Conservation (phyloP, 495 filamentous ascomycete genomes). For the Aspergillus cavernicola region DNA sequence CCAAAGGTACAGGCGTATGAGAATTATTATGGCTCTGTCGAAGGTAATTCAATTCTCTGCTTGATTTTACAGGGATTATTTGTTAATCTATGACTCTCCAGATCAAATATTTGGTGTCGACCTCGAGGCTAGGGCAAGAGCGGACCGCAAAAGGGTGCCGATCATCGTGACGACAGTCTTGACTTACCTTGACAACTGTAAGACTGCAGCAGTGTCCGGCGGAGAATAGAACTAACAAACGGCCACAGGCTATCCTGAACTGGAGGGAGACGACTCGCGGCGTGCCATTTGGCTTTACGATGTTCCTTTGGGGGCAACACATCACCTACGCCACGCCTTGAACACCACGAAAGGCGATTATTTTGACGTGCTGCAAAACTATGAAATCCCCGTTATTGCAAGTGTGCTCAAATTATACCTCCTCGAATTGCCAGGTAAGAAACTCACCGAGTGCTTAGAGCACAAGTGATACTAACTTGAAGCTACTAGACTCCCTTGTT, state of each 20-base stretch:
- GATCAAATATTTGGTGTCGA: conserved; percentile 98
- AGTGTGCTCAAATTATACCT: conserved; percentile 94
- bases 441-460: neutral
- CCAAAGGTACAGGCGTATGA: conserved; percentile 94
- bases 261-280: conserved; percentile 93
- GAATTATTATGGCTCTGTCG: conserved; percentile 97
- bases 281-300: conserved; percentile 92
- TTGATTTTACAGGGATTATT: neutral
- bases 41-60: conserved; percentile 50
- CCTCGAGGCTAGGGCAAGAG: conserved; percentile 86
- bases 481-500: conserved; percentile 84
- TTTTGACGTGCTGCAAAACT: conserved; percentile 72
- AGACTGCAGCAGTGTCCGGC: conserved; percentile 14
- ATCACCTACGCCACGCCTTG: conserved; percentile 73
- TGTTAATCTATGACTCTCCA: conserved; percentile 16
- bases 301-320: conserved; percentile 79
- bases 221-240: conserved; percentile 11
- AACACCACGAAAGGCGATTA: conserved; percentile 87
- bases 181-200: conserved; percentile 87
- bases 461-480: neutral
- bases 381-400: conserved; percentile 89
- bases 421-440: conserved; percentile 86
- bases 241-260: conserved; percentile 76
- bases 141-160: conserved; percentile 92
- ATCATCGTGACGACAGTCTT: conserved; percentile 88